These are phyloP conservation scores for Cutaneotrichosporon spelunceum DNA, from an alignment of 1,284 basidiomycete species.

Conservation along the genomic window DNA sequence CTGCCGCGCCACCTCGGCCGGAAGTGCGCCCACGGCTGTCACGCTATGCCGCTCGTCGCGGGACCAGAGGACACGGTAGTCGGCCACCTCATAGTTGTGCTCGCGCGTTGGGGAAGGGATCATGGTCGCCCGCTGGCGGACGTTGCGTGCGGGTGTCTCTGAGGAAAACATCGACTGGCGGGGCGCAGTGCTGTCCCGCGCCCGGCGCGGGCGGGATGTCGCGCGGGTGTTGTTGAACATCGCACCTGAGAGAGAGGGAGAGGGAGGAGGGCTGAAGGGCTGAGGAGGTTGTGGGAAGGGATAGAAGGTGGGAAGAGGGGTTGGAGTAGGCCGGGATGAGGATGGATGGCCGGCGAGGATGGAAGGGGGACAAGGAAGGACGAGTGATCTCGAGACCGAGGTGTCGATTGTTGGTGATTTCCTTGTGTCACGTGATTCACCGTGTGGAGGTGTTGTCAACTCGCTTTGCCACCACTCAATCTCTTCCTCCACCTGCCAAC, in stretches of 20 bases:
- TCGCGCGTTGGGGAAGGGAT: background rate
- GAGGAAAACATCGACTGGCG: slow-evolving; percentile 1
- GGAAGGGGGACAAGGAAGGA: background rate
- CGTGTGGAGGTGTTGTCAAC: background rate
- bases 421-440: slow-evolving; percentile 1
- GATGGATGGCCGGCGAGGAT: too few species aligned
- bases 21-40: slow-evolving; percentile 31
- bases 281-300: too few species aligned
- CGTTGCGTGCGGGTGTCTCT: background rate
- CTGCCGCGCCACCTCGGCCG: slow-evolving; percentile 36
- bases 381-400: background rate
- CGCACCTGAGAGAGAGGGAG: background rate
- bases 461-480: background rate
- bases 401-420: slow-evolving; percentile 7
- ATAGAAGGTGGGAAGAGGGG: too few species aligned
- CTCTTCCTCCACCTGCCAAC: background rate
- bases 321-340: too few species aligned
- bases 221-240: slow-evolving; percentile 12
- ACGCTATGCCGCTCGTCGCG: slow-evolving; percentile 38
- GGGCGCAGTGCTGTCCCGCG: background rate
- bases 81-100: background rate
- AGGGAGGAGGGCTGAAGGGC: too few species aligned
- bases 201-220: slow-evolving; percentile 7
- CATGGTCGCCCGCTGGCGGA: background rate
- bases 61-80: slow-evolving; percentile 35